These are phyloP conservation scores for Phlyctochytrium bullatum DNA, from an alignment of 192 early-diverging fungal species.

Conservation along the genomic window DNA sequence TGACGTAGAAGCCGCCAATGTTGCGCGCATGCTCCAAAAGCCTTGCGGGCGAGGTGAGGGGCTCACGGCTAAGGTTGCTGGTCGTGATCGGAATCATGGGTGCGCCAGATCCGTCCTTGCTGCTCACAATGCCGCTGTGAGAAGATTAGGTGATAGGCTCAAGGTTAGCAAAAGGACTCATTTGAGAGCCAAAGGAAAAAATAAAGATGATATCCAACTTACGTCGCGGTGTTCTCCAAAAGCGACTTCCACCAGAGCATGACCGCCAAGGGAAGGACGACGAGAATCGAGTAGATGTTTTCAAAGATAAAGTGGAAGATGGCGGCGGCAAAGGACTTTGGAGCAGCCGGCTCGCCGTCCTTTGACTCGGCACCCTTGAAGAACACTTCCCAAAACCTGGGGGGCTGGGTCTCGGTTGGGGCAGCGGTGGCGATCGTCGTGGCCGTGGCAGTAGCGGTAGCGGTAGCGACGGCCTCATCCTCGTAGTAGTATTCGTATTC, in stretches of 20 bases:
- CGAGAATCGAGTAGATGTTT: constrained; percentile 8
- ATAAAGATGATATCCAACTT: background rate
- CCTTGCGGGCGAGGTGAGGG: constrained; percentile 4
- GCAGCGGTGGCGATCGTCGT: no score
- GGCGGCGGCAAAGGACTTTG: background rate
- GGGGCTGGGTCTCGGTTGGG: no score
- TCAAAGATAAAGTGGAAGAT: background rate
- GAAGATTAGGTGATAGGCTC: background rate
- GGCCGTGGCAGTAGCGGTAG: background rate
- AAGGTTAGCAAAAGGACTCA: background rate
- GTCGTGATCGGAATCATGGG: constrained; percentile 3
- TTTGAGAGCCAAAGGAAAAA: background rate
- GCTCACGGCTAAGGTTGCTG: constrained; percentile 6
- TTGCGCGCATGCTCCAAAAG: constrained; percentile 3
- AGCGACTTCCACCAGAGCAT: constrained; percentile 17
- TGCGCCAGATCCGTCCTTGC: background rate
- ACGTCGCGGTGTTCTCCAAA: background rate
- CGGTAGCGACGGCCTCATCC: background rate
- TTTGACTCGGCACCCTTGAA: no score
- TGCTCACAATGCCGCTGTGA: constrained; percentile 6
- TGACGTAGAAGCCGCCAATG: constrained; percentile 18
- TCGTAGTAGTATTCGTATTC: no score
- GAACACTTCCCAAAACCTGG: no score
- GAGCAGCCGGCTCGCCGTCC: background rate
- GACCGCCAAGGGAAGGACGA: background rate